Evolutionary conservation across 768 basidiomycete species (phyloP), one percentile per base, ranked within the genome.

Genomic region (Cystofilobasidium capitatum): DNA sequence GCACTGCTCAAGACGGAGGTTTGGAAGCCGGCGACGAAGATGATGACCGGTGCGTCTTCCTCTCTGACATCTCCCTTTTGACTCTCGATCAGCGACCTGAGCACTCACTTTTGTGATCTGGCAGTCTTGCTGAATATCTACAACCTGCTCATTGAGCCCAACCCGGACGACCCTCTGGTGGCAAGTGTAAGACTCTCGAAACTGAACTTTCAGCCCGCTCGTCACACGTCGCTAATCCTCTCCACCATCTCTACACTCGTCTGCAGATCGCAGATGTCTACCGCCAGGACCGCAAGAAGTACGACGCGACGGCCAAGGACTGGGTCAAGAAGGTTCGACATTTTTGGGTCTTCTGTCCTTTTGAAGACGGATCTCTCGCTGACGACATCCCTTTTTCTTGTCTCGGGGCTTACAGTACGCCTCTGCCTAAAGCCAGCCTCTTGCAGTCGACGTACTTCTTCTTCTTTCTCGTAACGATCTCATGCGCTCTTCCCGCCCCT

Each of bases 11-110:
- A 78, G 69, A 73, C 76, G 13, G 77, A 78, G 26, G 73, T 75
- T 47, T 78, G 77, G 77, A 78, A 78, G 60, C 77, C 77, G 10
- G 73, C 77, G 17, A 76, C 75, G 16, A 78, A 76, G 71, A 76
- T 78, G 76, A 65, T 60, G 37, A 68, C 60, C 3, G 75, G 76
- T 76, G 31, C 42, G 29, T 57, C 36, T 24, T 44, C 44, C 4
- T 17, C 42, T 37, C n/a, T 16, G 6, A n/a, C n/a, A n/a, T n/a
- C n/a, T n/a, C n/a, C n/a, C n/a, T n/a, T n/a, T n/a, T n/a, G n/a
- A n/a, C n/a, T n/a, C n/a, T n/a, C n/a, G n/a, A n/a, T n/a, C n/a
- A n/a, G n/a, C n/a, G n/a, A 37, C 51, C 36, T 35, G n/a, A n/a
- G n/a, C 1, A 36, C 35, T 20, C 31, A 24, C 37, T 26, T 29